Evolutionary conservation across 331 rosid species (phyloP), one percentile per base, ranked within the genome.

Genomic region (Arachis monticola): DNA sequence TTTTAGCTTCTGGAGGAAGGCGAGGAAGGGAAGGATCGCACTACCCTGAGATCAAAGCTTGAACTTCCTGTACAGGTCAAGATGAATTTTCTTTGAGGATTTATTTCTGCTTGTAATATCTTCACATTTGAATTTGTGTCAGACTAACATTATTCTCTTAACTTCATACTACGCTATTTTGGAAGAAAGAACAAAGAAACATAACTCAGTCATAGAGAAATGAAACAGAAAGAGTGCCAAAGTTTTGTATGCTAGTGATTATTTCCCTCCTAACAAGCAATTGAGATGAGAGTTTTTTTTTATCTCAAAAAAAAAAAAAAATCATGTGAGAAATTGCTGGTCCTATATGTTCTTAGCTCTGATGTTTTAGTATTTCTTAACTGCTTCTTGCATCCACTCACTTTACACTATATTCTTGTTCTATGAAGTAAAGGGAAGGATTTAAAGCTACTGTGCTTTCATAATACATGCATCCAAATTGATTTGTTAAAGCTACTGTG

Each of bases 1-100:
- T 44, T 45, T 63, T 77, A 93, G 98, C 90, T 93, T 50, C 77
- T 91, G 88, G 96, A 93, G 79, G 98, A 93, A 81, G 97, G 93
- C 8, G 97, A 89, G 83, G 98, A 93, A 69, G 98, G 97, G 82
- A 93, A 86, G 83, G 97, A 89, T 74, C 92, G 88, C 35, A 77
- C 84, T 62, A 93, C 90, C 64, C 79, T 93, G 88, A 89, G 89
- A 90, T 88, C 98, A 73, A 93, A 93, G 91, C 97, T 93, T 76
- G 98, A 93, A 83, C 96, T 93, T 46, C 98, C 97, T 31, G 97
- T 93, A 80, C 98, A 93, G 97, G 98, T 93, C 65, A 77, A 14
- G 64, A 76, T 58, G 72, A 65, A 63, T 82, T 71, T 6, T 74
- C 12, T 71, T 79, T 70, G 38, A 57, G 40, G 71, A 51, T 40